Conservation (phyloP, 2,329 filamentous ascomycete genomes). For the Trichophyton mentagrophytes region DNA sequence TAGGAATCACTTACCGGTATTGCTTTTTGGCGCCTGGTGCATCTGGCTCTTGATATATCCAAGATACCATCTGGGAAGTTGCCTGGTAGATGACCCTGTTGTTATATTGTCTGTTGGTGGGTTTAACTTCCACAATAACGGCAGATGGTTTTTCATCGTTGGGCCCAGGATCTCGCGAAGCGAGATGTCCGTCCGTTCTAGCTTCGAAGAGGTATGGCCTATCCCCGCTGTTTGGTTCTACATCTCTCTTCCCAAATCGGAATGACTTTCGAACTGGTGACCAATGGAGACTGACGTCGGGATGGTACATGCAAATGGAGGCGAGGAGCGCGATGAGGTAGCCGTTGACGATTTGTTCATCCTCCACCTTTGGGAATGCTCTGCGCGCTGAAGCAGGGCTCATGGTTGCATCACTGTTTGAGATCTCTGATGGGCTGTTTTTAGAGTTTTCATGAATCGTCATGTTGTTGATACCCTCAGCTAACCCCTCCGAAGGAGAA, state of each 20-base stretch:
- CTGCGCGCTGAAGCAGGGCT: background rate
- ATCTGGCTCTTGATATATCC: conserved; percentile 6
- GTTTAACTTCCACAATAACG: background rate
- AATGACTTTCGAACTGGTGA: conserved; percentile 2
- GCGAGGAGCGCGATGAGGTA: background rate
- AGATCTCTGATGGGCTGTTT: background rate
- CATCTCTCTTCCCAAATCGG: background rate
- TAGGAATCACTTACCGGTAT: background rate
- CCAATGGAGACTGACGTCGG: background rate
- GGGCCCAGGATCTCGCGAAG: background rate
- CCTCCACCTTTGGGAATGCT: conserved; percentile 1
- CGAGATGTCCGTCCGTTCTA: background rate
- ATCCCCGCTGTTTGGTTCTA: background rate
- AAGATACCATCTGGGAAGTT: conserved; percentile 6
- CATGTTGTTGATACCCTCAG: background rate
- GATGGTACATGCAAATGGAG: background rate
- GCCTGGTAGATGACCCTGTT: conserved; percentile 1
- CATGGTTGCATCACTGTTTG: background rate
- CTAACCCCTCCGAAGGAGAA: background rate
- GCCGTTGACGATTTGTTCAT: conserved; percentile 3
- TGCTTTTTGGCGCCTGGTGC: background rate
- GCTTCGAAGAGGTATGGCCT: background rate
- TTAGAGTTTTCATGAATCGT: background rate
- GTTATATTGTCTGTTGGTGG: background rate
- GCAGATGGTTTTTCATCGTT: background rate